Evolutionary conservation across 2,329 filamentous ascomycete genomes (phyloP).

Genomic region (Fusarium camptoceras): DNA sequence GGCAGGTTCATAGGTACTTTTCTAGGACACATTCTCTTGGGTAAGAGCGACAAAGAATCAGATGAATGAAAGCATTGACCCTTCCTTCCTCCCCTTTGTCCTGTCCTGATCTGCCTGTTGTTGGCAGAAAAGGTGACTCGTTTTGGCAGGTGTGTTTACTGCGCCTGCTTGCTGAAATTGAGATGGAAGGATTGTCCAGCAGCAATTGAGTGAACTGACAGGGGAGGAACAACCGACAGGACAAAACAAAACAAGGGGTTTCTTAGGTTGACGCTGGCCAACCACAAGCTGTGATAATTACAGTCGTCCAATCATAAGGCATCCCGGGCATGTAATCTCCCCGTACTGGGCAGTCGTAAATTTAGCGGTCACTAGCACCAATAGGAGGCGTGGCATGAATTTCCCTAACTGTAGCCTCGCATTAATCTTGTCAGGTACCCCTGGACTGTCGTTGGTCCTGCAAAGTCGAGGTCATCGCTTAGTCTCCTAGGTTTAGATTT

Average conservation of each 20-base stretch:
- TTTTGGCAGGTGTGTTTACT: constrained; percentile 30
- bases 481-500: not conserved
- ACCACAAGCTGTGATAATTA: constrained; percentile 13
- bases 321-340: constrained; percentile 28
- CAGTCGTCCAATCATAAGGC: constrained; percentile 14
- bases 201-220: not conserved
- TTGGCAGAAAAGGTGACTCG: constrained; percentile 20
- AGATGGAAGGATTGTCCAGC: constrained; percentile 20
- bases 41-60: not conserved
- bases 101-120: not conserved
- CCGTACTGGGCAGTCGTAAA: constrained; percentile 11
- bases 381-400: constrained; percentile 14
- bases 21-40: not conserved
- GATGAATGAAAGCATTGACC: constrained; percentile 5
- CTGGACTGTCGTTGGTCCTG: constrained; percentile 25
- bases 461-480: not conserved
- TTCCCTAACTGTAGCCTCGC: not conserved
- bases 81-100: not conserved
- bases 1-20: not conserved
- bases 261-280: not conserved
- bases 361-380: constrained; percentile 11
- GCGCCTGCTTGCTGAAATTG: constrained; percentile 8
- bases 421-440: constrained; percentile 17
- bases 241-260: constrained; percentile 22
- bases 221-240: constrained; percentile 20